phyloP scores from a whole-genome alignment of 1,284 basidiomycete species.

The Mycosarcoma maydis region DNA sequence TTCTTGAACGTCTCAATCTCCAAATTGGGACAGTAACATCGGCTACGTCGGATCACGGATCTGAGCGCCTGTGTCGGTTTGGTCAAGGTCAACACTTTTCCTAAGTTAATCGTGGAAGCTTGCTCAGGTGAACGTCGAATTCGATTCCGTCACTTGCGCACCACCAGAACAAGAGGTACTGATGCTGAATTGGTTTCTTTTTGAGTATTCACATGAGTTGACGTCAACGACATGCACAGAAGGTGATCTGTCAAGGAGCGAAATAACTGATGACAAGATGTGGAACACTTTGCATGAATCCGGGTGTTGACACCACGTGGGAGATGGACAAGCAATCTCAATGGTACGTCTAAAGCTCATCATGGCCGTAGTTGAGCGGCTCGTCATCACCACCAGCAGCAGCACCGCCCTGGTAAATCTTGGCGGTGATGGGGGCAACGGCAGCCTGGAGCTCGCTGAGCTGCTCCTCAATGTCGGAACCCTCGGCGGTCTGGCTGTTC shows the following conservation, averaged over 20 bases:
- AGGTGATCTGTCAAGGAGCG: too few species aligned
- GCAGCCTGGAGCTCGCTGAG: slow-evolving; percentile 65
- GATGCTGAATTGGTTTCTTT: not conserved
- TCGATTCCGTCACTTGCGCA: slow-evolving; percentile 9
- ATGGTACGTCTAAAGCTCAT: slow-evolving; percentile 58
- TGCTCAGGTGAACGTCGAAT: too few species aligned
- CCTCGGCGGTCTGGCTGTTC: slow-evolving; percentile 63
- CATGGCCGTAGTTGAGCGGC: slow-evolving; percentile 64
- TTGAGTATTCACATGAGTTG: not conserved
- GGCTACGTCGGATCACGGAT: too few species aligned
- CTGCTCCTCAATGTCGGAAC: slow-evolving; percentile 66
- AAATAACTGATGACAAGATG: too few species aligned
- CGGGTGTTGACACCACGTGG: too few species aligned
- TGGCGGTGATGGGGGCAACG: slow-evolving; percentile 65
- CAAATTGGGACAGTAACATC: too few species aligned
- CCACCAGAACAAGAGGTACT: not conserved
- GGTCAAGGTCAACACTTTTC: too few species aligned
- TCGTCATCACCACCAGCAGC: slow-evolving; percentile 55
- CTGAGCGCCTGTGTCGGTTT: too few species aligned
- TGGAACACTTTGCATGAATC: too few species aligned
- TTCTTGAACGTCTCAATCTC: too few species aligned
- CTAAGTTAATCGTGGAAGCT: too few species aligned
- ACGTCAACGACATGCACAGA: not conserved
- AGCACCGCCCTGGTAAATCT: slow-evolving; percentile 61
- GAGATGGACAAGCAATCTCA: not conserved